These are phyloP conservation scores for Microstroma glucosiphilum DNA, from an alignment of 1,284 basidiomycete genomes.

Conservation along the genomic window DNA sequence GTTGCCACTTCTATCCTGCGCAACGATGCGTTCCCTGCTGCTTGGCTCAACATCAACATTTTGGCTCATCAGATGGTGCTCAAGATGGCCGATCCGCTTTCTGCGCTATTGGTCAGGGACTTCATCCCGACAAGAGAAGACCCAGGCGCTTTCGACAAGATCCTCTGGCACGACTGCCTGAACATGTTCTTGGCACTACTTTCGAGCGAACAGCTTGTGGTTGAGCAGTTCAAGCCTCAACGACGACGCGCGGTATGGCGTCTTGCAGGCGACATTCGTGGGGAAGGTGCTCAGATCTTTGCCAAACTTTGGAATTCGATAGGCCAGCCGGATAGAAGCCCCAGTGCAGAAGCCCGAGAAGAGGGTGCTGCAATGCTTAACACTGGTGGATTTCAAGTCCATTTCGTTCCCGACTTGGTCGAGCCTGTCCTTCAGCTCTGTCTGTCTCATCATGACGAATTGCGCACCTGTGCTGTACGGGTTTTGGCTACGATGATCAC, in stretches of 20 bases:
- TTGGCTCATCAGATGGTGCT: conserved; percentile 80
- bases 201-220: conserved; percentile 81
- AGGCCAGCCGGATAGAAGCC: conserved; percentile 27
- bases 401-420: conserved; percentile 65
- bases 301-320: conserved; percentile 80
- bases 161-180: conserved; percentile 76
- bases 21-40: conserved; percentile 80
- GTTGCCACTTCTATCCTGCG: conserved; percentile 75
- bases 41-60: conserved; percentile 88
- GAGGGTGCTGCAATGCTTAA: conserved; percentile 24
- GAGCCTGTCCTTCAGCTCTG: conserved; percentile 87
- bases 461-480: conserved; percentile 75
- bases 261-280: conserved; percentile 85
- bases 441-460: conserved; percentile 84
- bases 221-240: conserved; percentile 88
- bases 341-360: conserved; percentile 1
- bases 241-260: conserved; percentile 92
- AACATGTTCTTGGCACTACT: conserved; percentile 75
- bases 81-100: conserved; percentile 78
- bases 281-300: conserved; percentile 81
- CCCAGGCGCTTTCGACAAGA: conserved; percentile 66
- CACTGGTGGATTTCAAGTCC: conserved; percentile 46
- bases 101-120: conserved; percentile 67
- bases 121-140: conserved; percentile 68
- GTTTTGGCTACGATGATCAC: conserved; percentile 95